Evolutionary conservation across 169 alveolate genomes (phyloP), one percentile per base, ranked within the genome.

Genomic region (Condylostoma magnum): DNA sequence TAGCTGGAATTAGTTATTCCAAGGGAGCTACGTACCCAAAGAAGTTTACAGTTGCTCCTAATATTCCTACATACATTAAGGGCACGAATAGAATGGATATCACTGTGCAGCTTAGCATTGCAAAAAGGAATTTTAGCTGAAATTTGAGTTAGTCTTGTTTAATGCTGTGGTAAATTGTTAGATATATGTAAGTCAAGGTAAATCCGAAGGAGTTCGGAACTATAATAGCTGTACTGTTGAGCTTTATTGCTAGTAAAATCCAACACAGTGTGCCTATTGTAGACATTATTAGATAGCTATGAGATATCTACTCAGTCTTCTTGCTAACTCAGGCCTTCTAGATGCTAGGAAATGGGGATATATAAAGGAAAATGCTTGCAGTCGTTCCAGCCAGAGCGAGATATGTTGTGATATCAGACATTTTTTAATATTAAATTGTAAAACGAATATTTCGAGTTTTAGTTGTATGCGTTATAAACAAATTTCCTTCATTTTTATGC

Each of bases 151-250:
- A 22, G 30, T 53, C 30, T 53, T 53, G 18, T 22, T 27, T 28
- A 22, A 53, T 53, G 33, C n/a, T 2, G 48, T 53, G 65, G 30
- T 53, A 53, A n/a, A 33, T 27, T 25, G 65, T n/a, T 53, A 53
- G 20, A 22, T 22, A 53, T 2, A 27, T 41, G 18, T 27, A 31
- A 53, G 44, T 53, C 10, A 31, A 22, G n/a, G 30, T n/a, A 53
- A 53, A 53, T 22, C 25, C 30, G 12, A 53, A 53, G 20, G 18
- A 22, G 34, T 25, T 31, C 1, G 65, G 65, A 15, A 53, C 30
- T 6, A 22, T 27, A 6, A 53, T 53, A 5, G 30, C n/a, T n/a
- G 34, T 6, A 25, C 20, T 22, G n/a, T 53, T 2, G 20, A 4
- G 65, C 43, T 28, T 53, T 53, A 27, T 53, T 27, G 65, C 2